A percentile compares a stretch with the other conserved stretches of the same genome.
These are phyloP conservation scores for Cryptosporidium xiaoi DNA, from an alignment of 169 alveolate species.

Conservation along the genomic window DNA sequence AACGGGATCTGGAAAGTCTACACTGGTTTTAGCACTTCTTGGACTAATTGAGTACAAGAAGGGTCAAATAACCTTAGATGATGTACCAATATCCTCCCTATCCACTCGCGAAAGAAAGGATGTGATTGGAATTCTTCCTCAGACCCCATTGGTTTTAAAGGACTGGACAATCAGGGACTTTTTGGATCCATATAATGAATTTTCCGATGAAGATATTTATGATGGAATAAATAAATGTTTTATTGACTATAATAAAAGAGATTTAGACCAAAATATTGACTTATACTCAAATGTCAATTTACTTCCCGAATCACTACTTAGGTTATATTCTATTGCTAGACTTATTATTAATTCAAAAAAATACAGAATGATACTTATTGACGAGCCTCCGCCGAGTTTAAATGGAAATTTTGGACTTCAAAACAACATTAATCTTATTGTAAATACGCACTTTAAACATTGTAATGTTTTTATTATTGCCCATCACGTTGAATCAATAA, in stretches of 20 bases:
- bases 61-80: constrained; percentile 78
- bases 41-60: constrained; percentile 76
- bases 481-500: constrained; percentile 63
- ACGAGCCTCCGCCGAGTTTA: constrained; percentile 82
- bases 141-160: constrained; percentile 76
- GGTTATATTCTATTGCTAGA: constrained; percentile 82
- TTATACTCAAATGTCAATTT: constrained; percentile 36
- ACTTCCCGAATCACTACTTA: constrained; percentile 78
- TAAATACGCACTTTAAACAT: constrained; percentile 43
- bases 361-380: constrained; percentile 82
- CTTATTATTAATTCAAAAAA: constrained; percentile 79
- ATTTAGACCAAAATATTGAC: constrained; percentile 38
- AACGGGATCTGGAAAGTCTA: constrained; percentile 81
- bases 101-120: constrained; percentile 69
- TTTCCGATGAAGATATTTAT: constrained; percentile 74
- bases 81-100: constrained; percentile 63
- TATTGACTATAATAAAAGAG: not conserved
- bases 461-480: constrained; percentile 63
- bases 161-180: constrained; percentile 79
- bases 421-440: constrained; percentile 4
- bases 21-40: constrained; percentile 76
- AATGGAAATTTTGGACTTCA: constrained; percentile 13
- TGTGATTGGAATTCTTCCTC: constrained; percentile 80
- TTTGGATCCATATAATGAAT: constrained; percentile 78
- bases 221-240: constrained; percentile 75